Conservation (phyloP, 306 rosid genomes). For the Begonia masoniana region DNA sequence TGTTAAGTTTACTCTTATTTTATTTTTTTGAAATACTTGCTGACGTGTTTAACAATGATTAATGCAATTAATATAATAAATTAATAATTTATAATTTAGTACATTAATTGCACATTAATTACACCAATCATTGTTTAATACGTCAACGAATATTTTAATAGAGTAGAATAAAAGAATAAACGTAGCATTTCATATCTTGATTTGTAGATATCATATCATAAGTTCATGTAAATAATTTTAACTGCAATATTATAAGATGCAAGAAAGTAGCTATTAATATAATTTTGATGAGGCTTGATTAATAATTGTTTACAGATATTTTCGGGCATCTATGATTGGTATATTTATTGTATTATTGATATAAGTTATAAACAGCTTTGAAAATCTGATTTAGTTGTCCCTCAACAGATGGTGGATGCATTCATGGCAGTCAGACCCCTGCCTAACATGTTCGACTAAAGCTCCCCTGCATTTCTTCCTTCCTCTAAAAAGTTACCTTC, state of each 20-base stretch:
- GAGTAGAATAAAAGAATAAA: no score
- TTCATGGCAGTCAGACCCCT: conserved; percentile 85
- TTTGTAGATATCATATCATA: neutral
- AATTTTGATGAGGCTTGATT: neutral
- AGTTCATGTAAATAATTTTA: neutral
- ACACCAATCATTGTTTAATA: no score
- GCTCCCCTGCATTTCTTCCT: neutral
- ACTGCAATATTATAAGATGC: neutral
- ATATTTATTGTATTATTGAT: neutral
- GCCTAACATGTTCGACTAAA: conserved; percentile 56
- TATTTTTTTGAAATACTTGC: no score
- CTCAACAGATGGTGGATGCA: conserved; percentile 77
- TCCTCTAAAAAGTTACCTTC: no score
- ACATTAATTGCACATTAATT: no score
- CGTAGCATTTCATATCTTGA: no score
- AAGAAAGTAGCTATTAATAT: no score
- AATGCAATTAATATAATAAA: no score
- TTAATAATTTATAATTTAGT: no score
- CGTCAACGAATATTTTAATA: no score
- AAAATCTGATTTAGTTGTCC: neutral
- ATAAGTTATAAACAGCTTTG: neutral
- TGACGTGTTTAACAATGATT: no score
- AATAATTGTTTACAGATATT: neutral
- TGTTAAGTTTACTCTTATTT: no score
- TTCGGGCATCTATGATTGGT: neutral